Evolutionary conservation across 2,329 filamentous ascomycete species (phyloP), one percentile per base, ranked within the genome.

Genomic region (Aspergillus persii): DNA sequence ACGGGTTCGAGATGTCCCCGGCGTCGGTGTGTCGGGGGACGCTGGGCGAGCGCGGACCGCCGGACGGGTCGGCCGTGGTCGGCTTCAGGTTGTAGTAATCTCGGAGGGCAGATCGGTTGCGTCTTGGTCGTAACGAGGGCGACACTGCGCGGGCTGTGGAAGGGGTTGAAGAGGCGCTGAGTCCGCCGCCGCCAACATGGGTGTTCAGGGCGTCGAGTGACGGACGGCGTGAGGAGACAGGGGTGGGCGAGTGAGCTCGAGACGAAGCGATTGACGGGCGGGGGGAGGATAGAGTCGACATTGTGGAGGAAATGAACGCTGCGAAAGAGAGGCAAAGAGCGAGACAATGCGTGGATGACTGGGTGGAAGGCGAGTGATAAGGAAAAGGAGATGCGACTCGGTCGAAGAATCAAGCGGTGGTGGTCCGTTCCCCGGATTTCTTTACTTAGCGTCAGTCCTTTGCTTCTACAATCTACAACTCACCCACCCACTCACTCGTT

Each of bases 1-100:
- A 66, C 2, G 71, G 65, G 48, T 68, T 69, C 8, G 71, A 70
- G 3, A 86, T 82, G 23, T 75, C 68, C 31, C 71, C 68, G 57
- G 69, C 66, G 58, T 73, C 69, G 56, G 66, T 83, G 71, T 66
- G 81, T 72, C 69, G 56, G 72, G 76, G 72, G 31, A 76, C 68
- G 57, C 75, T 77, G 50, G 70, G 70, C 27, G 74, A 74, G 57
- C 69, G 76, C 56, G 68, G 64, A 60, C 66, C 56, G 61, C 41
- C 73, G 71, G 61, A 60, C 9, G 68, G 68, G 26, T 77, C 75
- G 41, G 70, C 76, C 46, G 74, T 69, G 6, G 76, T 71, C 3
- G 81, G 74, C 65, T 87, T 89, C 53, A 98, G 84, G 72, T 95
- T 95, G 79, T 98, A 98, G 81, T 96, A 98, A 72, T 97, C 92